A percentile compares a stretch with the other conserved stretches of the same genome.
These are phyloP conservation scores for Zygosaccharomyces sapae DNA, from an alignment of 1,139 yeast species.

Conservation along the genomic window DNA sequence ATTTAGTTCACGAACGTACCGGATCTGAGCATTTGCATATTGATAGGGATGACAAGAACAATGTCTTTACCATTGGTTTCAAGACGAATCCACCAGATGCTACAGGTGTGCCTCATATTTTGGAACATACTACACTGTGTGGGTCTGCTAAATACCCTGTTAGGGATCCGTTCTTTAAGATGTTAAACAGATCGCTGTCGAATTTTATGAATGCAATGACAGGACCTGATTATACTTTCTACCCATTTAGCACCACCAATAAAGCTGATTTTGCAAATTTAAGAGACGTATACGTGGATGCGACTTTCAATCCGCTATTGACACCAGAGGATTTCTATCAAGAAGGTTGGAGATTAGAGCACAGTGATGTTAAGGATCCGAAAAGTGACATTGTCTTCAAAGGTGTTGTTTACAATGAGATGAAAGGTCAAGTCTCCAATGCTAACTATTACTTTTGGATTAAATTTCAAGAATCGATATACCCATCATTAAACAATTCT, in stretches of 20 bases:
- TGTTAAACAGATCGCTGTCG: slow-evolving; percentile 83
- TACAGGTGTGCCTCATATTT: slow-evolving; percentile 93
- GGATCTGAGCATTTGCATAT: slow-evolving; percentile 84
- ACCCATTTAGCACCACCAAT: slow-evolving; percentile 95
- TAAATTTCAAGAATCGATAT: slow-evolving; percentile 77
- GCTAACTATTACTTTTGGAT: slow-evolving; percentile 82
- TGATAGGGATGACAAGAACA: slow-evolving; percentile 74
- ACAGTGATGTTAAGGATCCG: slow-evolving; percentile 55
- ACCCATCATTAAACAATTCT: slow-evolving; percentile 78
- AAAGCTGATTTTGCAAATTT: slow-evolving; percentile 73
- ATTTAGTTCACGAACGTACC: slow-evolving; percentile 59
- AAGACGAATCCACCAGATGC: slow-evolving; percentile 91
- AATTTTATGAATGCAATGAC: slow-evolving; percentile 99
- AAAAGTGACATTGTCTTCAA: slow-evolving; percentile 65
- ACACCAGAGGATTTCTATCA: slow-evolving; percentile 80
- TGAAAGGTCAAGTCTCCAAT: slow-evolving; percentile 96
- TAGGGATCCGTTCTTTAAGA: slow-evolving; percentile 94
- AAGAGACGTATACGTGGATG: slow-evolving; percentile 83
- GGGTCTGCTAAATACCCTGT: slow-evolving; percentile 91
- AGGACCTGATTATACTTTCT: slow-evolving; percentile 91
- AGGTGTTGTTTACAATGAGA: slow-evolving; percentile 96
- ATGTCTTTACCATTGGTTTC: slow-evolving; percentile 85
- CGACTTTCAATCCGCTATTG: slow-evolving; percentile 78
- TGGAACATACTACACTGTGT: slow-evolving; percentile 93
- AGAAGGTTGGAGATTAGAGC: slow-evolving; percentile 97